Evolutionary conservation across 2,329 filamentous ascomycete species (phyloP), one percentile per base, ranked within the genome.

Genomic region (Venturia oleaginea): DNA sequence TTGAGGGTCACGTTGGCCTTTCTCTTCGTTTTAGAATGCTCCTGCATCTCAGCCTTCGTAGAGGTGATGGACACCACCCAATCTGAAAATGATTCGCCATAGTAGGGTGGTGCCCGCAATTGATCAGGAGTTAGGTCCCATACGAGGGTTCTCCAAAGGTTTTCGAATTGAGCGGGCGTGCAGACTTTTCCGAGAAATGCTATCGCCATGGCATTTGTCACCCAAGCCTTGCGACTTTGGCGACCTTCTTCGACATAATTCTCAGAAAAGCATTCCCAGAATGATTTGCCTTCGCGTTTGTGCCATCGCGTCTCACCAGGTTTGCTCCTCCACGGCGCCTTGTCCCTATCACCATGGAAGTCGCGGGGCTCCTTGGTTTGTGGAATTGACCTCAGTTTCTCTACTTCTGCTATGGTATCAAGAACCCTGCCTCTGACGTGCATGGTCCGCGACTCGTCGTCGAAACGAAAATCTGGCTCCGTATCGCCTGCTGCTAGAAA

Each of bases 381-480:
- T 22, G 59, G 59, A n/a, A 61, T 61, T 17, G 32, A 32, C 22
- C 59, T 40, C 13, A 61, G 3, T 19, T 40, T 30, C 38, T 61
- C 59, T 6, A 61, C 38, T 15, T 40, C 59, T 22, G 27, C 32
- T n/a, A 61, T 61, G 24, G 40, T 61, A 38, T 61, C 59, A n/a
- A 61, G 3, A 32, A 61, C 19, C n/a, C 27, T 61, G 59, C 59
- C 59, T 30, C 40, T 5, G 24, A 61, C n/a, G 59, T 40, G 22
- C 27, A 61, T 32, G 15, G n/a, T 46, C 7, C 24, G 34, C 13
- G 7, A 30, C 32, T 42, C 32, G 17, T 42, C 32, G 34, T 30
- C 27, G 32, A 61, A 40, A n/a, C 10, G 40, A 10, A 43, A 38
- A 19, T 32, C 19, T 34, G 34, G 54, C 54, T 59, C 30, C 7